Evolutionary conservation across 1,139 yeast species (phyloP).

Genomic region (Lodderomyces oxycetoniae): DNA sequence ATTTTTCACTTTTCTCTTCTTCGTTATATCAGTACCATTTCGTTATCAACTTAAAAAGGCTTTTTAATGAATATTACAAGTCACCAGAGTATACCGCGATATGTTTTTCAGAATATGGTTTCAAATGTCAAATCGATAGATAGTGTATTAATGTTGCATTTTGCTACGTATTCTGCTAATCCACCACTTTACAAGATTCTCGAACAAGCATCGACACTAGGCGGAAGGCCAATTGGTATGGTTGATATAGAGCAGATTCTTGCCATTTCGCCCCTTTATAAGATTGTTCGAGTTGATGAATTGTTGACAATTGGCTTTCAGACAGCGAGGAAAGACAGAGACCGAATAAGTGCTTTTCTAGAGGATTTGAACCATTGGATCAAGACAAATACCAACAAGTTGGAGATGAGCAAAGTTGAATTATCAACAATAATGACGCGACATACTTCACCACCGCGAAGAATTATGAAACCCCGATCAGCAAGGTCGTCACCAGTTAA

Average conservation of each 20-base stretch:
- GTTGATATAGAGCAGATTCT: slow-evolving; percentile 18
- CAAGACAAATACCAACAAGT: slow-evolving; percentile 19
- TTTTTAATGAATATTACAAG: too few species aligned
- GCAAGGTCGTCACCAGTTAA: slow-evolving; percentile 13
- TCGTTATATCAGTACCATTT: too few species aligned
- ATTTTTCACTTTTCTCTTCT: too few species aligned
- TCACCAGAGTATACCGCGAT: too few species aligned
- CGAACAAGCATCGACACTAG: slow-evolving; percentile 19
- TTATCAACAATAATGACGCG: neutral
- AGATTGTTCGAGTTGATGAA: slow-evolving; percentile 13
- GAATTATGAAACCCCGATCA: slow-evolving; percentile 19
- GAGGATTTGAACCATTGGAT: slow-evolving; percentile 59
- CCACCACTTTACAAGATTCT: slow-evolving; percentile 20
- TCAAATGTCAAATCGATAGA: slow-evolving; percentile 26
- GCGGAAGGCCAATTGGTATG: slow-evolving; percentile 16
- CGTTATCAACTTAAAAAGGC: too few species aligned
- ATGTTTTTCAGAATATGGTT: too few species aligned
- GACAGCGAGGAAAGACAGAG: neutral
- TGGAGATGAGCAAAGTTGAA: neutral
- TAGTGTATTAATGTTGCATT: slow-evolving; percentile 22
- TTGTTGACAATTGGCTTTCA: too few species aligned
- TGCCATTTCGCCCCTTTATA: slow-evolving; percentile 16
- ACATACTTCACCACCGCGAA: slow-evolving; percentile 13
- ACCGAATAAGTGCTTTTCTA: slow-evolving; percentile 50
- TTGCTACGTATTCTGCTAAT: slow-evolving; percentile 23